Conservation (phyloP, 345 rosid species). For the Kernera saxatilis region DNA sequence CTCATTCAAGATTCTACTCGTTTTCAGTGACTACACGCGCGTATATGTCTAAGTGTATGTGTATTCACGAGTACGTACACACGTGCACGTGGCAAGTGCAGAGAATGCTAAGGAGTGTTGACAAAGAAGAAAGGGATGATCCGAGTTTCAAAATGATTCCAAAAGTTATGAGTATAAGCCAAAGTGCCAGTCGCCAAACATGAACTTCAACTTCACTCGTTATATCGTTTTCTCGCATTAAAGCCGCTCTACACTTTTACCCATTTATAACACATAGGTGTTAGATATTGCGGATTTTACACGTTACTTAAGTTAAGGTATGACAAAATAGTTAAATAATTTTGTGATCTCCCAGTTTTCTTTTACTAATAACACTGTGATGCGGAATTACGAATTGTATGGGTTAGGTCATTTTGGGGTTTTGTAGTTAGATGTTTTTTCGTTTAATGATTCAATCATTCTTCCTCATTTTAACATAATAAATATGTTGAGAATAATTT, state of each 20-base stretch:
- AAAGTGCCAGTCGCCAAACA: constrained; percentile 20
- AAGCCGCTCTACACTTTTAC: constrained; percentile 20
- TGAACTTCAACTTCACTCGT: constrained; percentile 19
- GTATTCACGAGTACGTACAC: background rate
- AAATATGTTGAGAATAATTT: background rate
- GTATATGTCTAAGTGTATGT: background rate
- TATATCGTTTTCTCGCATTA: constrained; percentile 23
- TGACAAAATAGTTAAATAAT: background rate
- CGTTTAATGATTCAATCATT: background rate
- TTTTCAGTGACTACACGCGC: background rate
- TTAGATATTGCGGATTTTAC: background rate
- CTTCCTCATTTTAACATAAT: background rate
- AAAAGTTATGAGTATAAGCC: constrained; percentile 24
- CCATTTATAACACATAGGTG: background rate
- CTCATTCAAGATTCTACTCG: background rate
- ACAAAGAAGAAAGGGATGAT: constrained; percentile 18
- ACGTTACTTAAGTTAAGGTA: background rate
- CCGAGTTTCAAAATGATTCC: constrained; percentile 22
- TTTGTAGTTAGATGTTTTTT: background rate
- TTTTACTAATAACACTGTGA: background rate
- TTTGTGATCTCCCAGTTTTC: background rate
- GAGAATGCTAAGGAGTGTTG: constrained; percentile 10
- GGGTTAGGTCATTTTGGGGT: background rate
- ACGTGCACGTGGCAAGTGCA: constrained; percentile 21
- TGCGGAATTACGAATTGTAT: background rate